These are phyloP conservation scores for Purpureocillium takamizusanense DNA, from an alignment of 2,329 filamentous ascomycete genomes.

Conservation along the genomic window DNA sequence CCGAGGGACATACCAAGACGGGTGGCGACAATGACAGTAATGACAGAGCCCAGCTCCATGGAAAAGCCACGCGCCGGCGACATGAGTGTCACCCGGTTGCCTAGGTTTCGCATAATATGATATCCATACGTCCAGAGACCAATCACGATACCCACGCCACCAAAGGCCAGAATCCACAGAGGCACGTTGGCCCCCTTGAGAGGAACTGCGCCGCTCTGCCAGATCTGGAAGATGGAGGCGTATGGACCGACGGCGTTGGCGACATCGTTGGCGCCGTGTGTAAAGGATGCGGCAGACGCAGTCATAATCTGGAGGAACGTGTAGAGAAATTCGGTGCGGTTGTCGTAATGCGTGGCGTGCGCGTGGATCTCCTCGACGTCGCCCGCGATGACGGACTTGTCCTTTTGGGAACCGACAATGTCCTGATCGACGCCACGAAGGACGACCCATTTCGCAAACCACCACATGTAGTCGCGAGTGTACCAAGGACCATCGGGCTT, in stretches of 20 bases:
- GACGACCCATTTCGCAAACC: conserved; percentile 32
- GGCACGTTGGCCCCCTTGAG: conserved; percentile 39
- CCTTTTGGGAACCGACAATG: conserved; percentile 25
- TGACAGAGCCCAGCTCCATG: conserved; percentile 52
- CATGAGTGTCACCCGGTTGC: conserved; percentile 54
- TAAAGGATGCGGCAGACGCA: conserved; percentile 53
- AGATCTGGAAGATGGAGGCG: conserved; percentile 54
- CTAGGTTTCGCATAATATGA: conserved; percentile 55
- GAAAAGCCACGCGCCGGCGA: conserved; percentile 50
- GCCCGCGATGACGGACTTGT: conserved; percentile 35
- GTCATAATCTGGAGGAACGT: conserved; percentile 52
- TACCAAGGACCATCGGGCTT: conserved; percentile 35
- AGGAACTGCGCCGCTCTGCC: conserved; percentile 36
- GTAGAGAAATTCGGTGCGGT: conserved; percentile 52
- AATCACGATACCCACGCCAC: conserved; percentile 40
- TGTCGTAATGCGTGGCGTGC: conserved; percentile 49
- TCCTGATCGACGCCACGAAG: conserved; percentile 39
- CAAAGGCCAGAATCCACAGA: conserved; percentile 49
- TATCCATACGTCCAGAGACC: conserved; percentile 54
- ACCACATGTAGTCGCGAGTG: conserved; percentile 30
- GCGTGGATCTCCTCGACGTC: conserved; percentile 48
- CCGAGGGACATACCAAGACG: conserved; percentile 34
- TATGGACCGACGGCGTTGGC: conserved; percentile 55
- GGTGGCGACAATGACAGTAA: conserved; percentile 56
- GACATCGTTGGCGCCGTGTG: conserved; percentile 60